These are phyloP conservation scores for Podosphaera fusca DNA, from an alignment of 2,329 filamentous ascomycete genomes.

Conservation along the genomic window DNA sequence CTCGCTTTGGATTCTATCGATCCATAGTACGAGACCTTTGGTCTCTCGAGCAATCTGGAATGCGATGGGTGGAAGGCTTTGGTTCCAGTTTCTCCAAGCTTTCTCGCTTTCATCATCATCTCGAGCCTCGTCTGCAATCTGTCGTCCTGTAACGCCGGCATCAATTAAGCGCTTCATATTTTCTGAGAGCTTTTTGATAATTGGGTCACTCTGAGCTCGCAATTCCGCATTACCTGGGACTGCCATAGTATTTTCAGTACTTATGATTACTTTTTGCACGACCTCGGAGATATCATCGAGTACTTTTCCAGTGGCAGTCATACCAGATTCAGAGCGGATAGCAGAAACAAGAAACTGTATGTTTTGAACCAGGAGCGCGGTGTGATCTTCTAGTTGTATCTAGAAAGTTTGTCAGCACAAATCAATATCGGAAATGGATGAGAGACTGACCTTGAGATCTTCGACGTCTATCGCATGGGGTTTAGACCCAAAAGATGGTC, in stretches of 20 bases:
- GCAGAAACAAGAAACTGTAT: slow-evolving; percentile 61
- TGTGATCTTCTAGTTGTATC: slow-evolving; percentile 68
- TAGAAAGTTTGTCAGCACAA: slow-evolving; percentile 16
- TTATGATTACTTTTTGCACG: slow-evolving; percentile 44
- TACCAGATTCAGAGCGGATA: slow-evolving; percentile 40
- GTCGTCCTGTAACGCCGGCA: slow-evolving; percentile 35
- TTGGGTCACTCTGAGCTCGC: slow-evolving; percentile 24
- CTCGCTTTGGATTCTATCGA: slow-evolving; percentile 18
- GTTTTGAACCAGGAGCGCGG: slow-evolving; percentile 51
- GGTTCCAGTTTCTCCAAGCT: slow-evolving; percentile 38
- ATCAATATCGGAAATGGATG: background rate
- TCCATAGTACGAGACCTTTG: slow-evolving; percentile 41
- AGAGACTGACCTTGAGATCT: slow-evolving; percentile 32
- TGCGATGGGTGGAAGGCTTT: slow-evolving; percentile 58
- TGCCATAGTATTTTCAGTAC: slow-evolving; percentile 33
- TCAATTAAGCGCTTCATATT: slow-evolving; percentile 43
- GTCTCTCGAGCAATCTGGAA: slow-evolving; percentile 68
- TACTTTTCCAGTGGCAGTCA: slow-evolving; percentile 42
- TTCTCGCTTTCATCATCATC: slow-evolving; percentile 29
- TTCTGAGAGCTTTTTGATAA: slow-evolving; percentile 32
- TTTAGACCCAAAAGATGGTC: slow-evolving; percentile 20
- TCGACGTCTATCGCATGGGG: slow-evolving; percentile 26
- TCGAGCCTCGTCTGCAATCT: slow-evolving; percentile 29
- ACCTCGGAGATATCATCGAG: slow-evolving; percentile 47
- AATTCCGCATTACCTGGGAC: slow-evolving; percentile 28